Base-by-base conservation (phyloP, 2,329 filamentous ascomycete genomes). In the Didymella keratinophila region DNA sequence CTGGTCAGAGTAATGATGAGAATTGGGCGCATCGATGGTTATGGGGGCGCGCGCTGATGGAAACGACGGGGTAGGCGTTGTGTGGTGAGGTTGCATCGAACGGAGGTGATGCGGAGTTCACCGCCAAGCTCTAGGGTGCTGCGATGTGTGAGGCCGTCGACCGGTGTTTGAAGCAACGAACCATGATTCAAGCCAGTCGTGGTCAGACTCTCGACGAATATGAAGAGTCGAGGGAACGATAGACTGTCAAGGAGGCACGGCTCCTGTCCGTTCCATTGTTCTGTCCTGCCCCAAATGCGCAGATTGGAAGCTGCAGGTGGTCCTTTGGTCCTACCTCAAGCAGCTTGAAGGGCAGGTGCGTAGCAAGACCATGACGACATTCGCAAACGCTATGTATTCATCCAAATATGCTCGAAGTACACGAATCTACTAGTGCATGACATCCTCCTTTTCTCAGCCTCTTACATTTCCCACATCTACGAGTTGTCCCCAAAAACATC, bases 401-500 rank as follows among this genome's bases (percentile, higher is more conserved):
- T 55, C 45, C 28, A 48, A 56, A 59, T 44, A 49, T 23, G 41
- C 43, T 46, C 27, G 32, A 46, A 39, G 1, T 48, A 34, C 27
- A 20, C 14, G 20, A 42, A 46, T 28, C 10, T 23, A 23, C 34
- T 44, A 11, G 21, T 46, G 52, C 56, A 56, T 28, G 32, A 52
- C 10, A 37, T 4, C 47, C 56, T 54, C 49, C 62, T 57, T 61
- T 61, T 53, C 11, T 18, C 10, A n/a, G n/a, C 23, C 4, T 39
- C 36, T 16, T 16, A 21, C 2, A 4, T 18, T 21, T 32, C 14
- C 25, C n/a, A 32, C n/a, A n/a, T 49, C 53, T 57, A 58, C 8
- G 58, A 65, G 30, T 62, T 54, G 12, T 69, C 65, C 3, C 62
- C 68, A 67, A 73, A 73, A 9, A 73, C 71, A 59, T 92, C 90